Base-by-base conservation (phyloP, 164 flowering plant genomes). In the Nymphaea thermarum region DNA sequence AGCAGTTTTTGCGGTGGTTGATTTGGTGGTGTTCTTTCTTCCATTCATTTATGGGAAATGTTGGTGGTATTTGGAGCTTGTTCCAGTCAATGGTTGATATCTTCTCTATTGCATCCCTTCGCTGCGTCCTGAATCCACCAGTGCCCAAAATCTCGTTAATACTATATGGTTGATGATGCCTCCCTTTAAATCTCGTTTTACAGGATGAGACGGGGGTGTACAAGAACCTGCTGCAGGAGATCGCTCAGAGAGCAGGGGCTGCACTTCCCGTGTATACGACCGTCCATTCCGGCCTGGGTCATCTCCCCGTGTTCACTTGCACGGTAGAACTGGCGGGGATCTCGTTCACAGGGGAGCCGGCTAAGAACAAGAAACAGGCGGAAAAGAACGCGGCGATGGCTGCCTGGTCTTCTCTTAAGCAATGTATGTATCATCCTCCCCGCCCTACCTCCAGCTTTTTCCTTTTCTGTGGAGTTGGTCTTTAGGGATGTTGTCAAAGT, bases 141-240 rank as follows among this genome's bases (percentile, higher is more conserved):
- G 60, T 8, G 12, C 16, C 16, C 60, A 55, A 55, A 8, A 8
- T 55, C 12, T 1, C 12, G 16, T 55, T 15, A 55, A 15, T 55
- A 8, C 16, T 8, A 8, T 15, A 55, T 15, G 60, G 10, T 8
- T 8, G 10, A 8, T 55, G 51, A 77, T 25, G 36, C 36, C 36
- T 25, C 36, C 36, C 36, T 43, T 64, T 6, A 53, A 11, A 71
- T 71, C 43, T 51, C 43, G 55, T 5, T 79, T 70, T 41, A 72
- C 70, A 94, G 99, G 99, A 94, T 78, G 99, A 94, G 77, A 94
- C 98, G 0, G 99, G 99, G 5, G 99, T 94, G 4, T 94, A 94
- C 82, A 94, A 94, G 77, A 94, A 94, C 79, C 92, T 94, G 17
- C 74, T 94, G 67, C 99, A 94, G 71, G 99, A 94, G 82, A 87